Evolutionary conservation across 192 early-diverging fungal species (phyloP), one percentile per base, ranked within the genome.

Genomic region (Dissophora globulifera): DNA sequence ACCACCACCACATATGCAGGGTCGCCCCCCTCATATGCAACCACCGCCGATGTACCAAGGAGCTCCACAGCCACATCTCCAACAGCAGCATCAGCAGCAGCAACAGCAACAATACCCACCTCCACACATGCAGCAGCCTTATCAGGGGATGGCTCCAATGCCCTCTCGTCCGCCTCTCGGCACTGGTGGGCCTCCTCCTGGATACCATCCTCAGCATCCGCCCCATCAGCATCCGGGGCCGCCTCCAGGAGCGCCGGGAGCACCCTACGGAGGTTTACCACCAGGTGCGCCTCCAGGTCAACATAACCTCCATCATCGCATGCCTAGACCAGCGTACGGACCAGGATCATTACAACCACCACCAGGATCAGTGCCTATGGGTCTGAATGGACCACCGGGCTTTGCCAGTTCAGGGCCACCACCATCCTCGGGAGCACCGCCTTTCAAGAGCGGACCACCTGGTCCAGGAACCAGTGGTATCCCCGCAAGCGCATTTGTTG

Each of bases 1-100:
- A 11, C 71, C 71, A 29, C 70, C 62, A 49, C 51, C 58, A 19
- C 72, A 66, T 38, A 55, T 67, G 19, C 69, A 62, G 16, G 64
- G 64, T 26, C 20, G 57, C 19, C 49, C 50, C 30, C 58, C 47
- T 13, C 51, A 46, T 17, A 45, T 45, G 43, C 43, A 45, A 27
- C 49, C 62, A 17, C 62, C 62, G 13, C 62, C 62, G 12, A 46
- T 47, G 43, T 65, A 65, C 30, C 47, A 32, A 51, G 50, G 42
- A 11, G 66, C 56, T 20, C 67, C 67, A 20, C 57, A 42, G 31
- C 67, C 57, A 15, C 58, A 60, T 51, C 50, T 52, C 46, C 67
- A 69, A 30, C 67, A 59, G 10, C 40, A n/a, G n/a, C n/a, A n/a
- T n/a, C 57, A 42, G 31, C 67, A 54, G 10, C 58, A 60, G 48